A percentile compares a stretch with the other conserved stretches of the same genome.
Conservation (phyloP, 495 filamentous ascomycete species). For the Penicillium canescens region DNA sequence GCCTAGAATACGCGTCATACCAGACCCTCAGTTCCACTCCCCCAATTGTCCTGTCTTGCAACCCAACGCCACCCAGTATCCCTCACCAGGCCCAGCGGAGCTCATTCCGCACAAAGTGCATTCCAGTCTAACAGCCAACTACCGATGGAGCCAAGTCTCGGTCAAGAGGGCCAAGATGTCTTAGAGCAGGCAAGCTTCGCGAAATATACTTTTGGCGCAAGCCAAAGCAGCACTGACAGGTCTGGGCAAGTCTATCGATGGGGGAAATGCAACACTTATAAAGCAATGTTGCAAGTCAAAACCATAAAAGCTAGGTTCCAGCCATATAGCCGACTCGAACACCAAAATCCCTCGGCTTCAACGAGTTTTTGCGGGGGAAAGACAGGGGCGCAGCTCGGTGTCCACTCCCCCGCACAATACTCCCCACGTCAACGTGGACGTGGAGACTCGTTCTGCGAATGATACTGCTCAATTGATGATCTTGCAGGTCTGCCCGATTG, state of each 20-base stretch:
- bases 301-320: too few relatives aligned
- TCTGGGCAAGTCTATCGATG: not conserved
- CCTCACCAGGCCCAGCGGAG: not conserved
- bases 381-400: not conserved
- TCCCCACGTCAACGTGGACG: not conserved
- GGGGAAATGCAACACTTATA: not conserved
- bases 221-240: not conserved
- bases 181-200: conserved; percentile 2
- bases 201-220: not conserved
- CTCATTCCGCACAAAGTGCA: not conserved
- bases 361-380: not conserved
- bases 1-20: too few relatives aligned
- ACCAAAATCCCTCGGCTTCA: not conserved
- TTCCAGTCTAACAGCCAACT: not conserved
- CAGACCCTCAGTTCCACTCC: too few relatives aligned
- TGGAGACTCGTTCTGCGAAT: not conserved
- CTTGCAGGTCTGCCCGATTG: not conserved
- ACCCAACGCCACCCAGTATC: too few relatives aligned
- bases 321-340: not conserved
- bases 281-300: too few relatives aligned
- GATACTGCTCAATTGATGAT: not conserved
- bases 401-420: not conserved
- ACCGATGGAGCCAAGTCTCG: not conserved
- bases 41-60: too few relatives aligned
- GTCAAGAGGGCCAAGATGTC: not conserved